phyloP scores from a whole-genome alignment of 1,284 basidiomycete species.

The Cerrena zonata region DNA sequence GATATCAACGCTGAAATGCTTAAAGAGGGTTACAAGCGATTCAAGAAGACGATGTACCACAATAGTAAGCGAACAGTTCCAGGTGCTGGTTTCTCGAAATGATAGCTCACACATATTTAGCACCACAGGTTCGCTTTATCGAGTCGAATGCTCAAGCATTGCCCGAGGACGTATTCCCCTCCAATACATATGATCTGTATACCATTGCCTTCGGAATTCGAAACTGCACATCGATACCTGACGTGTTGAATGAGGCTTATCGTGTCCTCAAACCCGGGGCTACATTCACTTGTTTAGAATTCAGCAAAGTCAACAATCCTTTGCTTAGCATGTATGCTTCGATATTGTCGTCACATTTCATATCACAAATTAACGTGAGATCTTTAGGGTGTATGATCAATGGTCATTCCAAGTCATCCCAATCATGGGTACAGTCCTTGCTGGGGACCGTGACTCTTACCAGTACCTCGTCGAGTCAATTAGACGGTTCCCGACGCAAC shows the following conservation, averaged over 20 bases:
- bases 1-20: conserved; percentile 98
- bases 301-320: conserved; percentile 90
- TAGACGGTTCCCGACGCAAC: conserved; percentile 86
- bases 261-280: conserved; percentile 96
- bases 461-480: conserved; percentile 98
- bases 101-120: conserved; percentile 38
- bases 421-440: conserved; percentile 89
- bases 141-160: conserved; percentile 91
- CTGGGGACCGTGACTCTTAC: conserved; percentile 91
- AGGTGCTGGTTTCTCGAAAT: conserved; percentile 4
- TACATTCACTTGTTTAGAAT: conserved; percentile 93
- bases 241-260: conserved; percentile 85
- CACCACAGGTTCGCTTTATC: conserved; percentile 88
- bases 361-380: not conserved
- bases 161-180: conserved; percentile 57
- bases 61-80: conserved; percentile 61
- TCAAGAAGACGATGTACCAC: conserved; percentile 94
- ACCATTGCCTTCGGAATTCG: conserved; percentile 99
- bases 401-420: conserved; percentile 98
- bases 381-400: conserved; percentile 78
- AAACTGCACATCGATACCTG: conserved; percentile 92
- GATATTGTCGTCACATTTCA: conserved; percentile 2
- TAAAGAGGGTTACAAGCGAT: conserved; percentile 83
- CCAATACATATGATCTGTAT: conserved; percentile 89
- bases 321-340: conserved; percentile 66